Evolutionary conservation across 108 stramenopile genomes (phyloP).

Genomic region (Ochromonas danica): DNA sequence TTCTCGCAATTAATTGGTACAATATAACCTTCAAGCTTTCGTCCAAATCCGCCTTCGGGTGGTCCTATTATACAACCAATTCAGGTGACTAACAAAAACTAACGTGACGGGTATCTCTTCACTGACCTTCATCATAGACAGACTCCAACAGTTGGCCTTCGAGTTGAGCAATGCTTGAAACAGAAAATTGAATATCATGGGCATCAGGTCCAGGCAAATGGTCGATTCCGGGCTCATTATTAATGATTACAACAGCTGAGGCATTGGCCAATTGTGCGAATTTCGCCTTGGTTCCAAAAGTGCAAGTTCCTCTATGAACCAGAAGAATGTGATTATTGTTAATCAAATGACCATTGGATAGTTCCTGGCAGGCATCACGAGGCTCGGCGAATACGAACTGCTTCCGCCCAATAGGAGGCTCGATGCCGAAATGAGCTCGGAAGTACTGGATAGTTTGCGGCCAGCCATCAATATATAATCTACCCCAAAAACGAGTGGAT

Average conservation of each 20-base stretch:
- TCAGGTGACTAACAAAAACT: slow-evolving; percentile 39
- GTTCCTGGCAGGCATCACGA: slow-evolving; percentile 44
- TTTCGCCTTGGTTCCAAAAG: slow-evolving; percentile 48
- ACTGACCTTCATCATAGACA: slow-evolving; percentile 24
- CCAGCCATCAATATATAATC: slow-evolving; percentile 50
- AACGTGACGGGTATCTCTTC: neutral
- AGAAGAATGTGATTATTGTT: slow-evolving; percentile 28
- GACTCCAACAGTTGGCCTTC: slow-evolving; percentile 25
- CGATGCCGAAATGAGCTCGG: slow-evolving; percentile 52
- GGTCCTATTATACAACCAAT: slow-evolving; percentile 41
- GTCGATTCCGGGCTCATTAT: slow-evolving; percentile 47
- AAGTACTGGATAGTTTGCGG: slow-evolving; percentile 52
- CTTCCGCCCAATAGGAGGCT: slow-evolving; percentile 33
- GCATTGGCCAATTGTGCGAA: slow-evolving; percentile 43
- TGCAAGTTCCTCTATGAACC: slow-evolving; percentile 44
- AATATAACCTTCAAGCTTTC: slow-evolving; percentile 7
- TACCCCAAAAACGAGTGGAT: slow-evolving; percentile 51
- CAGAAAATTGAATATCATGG: slow-evolving; percentile 33
- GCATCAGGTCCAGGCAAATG: slow-evolving; percentile 55
- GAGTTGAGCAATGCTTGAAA: slow-evolving; percentile 2
- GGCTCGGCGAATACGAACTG: slow-evolving; percentile 50
- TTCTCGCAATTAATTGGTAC: slow-evolving; percentile 38
- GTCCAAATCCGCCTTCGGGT: slow-evolving; percentile 39
- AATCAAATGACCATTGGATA: slow-evolving; percentile 11
- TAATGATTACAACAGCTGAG: slow-evolving; percentile 48